A percentile compares a stretch with the other conserved stretches of the same genome.
Evolutionary conservation across 805 yeast genomes (phyloP).

Genomic region (Wickerhamomyces queroliae): DNA sequence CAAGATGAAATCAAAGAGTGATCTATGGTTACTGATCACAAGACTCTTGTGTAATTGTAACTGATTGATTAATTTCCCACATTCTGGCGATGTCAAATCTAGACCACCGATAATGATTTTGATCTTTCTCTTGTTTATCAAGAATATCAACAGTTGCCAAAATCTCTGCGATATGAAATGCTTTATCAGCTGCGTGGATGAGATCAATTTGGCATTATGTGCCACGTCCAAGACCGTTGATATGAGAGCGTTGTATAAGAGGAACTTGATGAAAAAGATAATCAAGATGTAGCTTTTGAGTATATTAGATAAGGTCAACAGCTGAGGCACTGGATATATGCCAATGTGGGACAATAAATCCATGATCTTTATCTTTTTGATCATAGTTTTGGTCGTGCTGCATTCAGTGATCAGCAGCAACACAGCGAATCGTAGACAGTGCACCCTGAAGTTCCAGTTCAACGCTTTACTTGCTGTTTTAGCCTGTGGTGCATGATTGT

Average conservation of each 20-base stretch:
- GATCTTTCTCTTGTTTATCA: slow-evolving; percentile 19
- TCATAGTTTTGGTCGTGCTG: too few relatives aligned
- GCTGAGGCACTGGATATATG: neutral
- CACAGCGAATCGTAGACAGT: neutral
- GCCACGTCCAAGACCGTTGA: too few relatives aligned
- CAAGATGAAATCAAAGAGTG: slow-evolving; percentile 60
- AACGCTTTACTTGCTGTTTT: too few relatives aligned
- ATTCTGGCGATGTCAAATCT: slow-evolving; percentile 6
- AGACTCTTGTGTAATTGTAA: slow-evolving; percentile 27
- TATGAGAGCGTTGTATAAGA: neutral
- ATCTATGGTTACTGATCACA: slow-evolving; percentile 53
- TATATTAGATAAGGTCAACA: neutral
- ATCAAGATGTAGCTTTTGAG: neutral
- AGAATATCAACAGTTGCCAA: slow-evolving; percentile 13
- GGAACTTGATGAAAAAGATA: neutral
- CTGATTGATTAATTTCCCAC: neutral
- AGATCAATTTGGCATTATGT: neutral
- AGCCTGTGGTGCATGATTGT: too few relatives aligned
- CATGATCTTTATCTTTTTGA: neutral
- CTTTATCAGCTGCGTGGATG: neutral
- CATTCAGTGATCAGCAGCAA: neutral
- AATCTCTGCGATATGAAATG: slow-evolving; percentile 2
- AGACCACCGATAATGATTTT: slow-evolving; percentile 22
- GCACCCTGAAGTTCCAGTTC: too few relatives aligned
- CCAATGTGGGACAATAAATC: slow-evolving; percentile 3